These are phyloP conservation scores for Aspergillus ellipticus DNA, from an alignment of 495 filamentous ascomycete species.

Conservation along the genomic window DNA sequence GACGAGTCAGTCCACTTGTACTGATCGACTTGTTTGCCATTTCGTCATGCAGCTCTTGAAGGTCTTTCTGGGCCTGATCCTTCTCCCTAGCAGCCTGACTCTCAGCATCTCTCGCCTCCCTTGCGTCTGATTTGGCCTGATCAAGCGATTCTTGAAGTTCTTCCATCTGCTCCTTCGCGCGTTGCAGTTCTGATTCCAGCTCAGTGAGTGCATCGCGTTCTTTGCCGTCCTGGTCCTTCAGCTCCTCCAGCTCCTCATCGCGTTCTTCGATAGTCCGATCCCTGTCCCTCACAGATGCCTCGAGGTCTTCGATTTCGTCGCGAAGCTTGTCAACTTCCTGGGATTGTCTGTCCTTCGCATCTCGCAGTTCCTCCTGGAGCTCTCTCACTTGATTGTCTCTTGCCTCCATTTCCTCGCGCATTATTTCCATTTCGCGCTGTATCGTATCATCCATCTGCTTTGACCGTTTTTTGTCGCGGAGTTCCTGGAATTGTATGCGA, in stretches of 20 bases:
- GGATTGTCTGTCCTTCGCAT: conserved; percentile 44
- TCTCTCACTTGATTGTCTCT: conserved; percentile 51
- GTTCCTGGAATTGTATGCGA: conserved; percentile 69
- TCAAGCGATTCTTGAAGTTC: conserved; percentile 60
- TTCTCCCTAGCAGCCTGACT: conserved; percentile 63
- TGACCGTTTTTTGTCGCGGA: conserved; percentile 72
- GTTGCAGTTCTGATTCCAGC: conserved; percentile 50
- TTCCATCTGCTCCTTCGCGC: conserved; percentile 52
- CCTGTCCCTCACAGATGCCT: conserved; percentile 61
- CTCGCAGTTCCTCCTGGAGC: conserved; percentile 41
- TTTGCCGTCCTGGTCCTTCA: conserved; percentile 53
- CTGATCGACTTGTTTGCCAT: conserved; percentile 75
- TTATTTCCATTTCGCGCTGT: conserved; percentile 56
- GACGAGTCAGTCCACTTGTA: conserved; percentile 70
- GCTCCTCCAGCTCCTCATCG: conserved; percentile 60
- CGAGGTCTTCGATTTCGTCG: conserved; percentile 65
- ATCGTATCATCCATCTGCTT: conserved; percentile 65
- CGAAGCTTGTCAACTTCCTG: conserved; percentile 60
- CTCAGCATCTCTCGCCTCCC: conserved; percentile 57
- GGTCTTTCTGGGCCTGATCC: conserved; percentile 43
- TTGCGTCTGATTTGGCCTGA: conserved; percentile 47
- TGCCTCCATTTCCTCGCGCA: conserved; percentile 55
- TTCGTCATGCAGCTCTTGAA: conserved; percentile 66
- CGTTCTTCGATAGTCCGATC: conserved; percentile 61
- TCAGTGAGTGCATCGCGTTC: conserved; percentile 50